Evolutionary conservation across 441 rosid genomes (phyloP).

Genomic region (Brassica balearica): DNA sequence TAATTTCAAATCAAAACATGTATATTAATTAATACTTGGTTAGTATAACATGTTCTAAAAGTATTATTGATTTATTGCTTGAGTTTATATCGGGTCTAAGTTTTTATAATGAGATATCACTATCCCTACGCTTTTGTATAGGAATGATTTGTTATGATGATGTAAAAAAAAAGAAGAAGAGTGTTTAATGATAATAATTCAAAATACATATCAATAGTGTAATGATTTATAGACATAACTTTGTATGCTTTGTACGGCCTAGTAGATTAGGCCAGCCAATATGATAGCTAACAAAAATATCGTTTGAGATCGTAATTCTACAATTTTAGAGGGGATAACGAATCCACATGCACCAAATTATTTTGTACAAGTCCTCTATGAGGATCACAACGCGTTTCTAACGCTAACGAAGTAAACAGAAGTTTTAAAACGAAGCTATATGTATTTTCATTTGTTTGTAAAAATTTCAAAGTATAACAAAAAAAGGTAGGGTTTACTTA

Average conservation of each 20-base stretch:
- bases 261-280: neutral
- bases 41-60: neutral
- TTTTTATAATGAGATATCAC: neutral
- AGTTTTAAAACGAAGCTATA: neutral
- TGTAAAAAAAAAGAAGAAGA: neutral
- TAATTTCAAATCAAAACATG: neutral
- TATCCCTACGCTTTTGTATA: neutral
- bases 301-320: neutral
- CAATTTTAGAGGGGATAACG: neutral
- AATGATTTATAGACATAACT: too few species aligned
- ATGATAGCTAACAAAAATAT: neutral
- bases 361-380: neutral
- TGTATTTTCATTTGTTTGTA: neutral
- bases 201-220: neutral
- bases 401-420: neutral
- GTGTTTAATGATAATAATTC: neutral
- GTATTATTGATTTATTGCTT: neutral
- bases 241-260: neutral
- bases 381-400: neutral
- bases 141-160: neutral
- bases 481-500: conserved; percentile 1
- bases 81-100: neutral
- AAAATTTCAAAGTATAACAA: neutral
- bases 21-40: neutral
- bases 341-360: neutral